A percentile compares a stretch with the other conserved stretches of the same genome.
These are phyloP conservation scores for Perkinsus chesapeaki DNA, from an alignment of 169 alveolate genomes.

Conservation along the genomic window DNA sequence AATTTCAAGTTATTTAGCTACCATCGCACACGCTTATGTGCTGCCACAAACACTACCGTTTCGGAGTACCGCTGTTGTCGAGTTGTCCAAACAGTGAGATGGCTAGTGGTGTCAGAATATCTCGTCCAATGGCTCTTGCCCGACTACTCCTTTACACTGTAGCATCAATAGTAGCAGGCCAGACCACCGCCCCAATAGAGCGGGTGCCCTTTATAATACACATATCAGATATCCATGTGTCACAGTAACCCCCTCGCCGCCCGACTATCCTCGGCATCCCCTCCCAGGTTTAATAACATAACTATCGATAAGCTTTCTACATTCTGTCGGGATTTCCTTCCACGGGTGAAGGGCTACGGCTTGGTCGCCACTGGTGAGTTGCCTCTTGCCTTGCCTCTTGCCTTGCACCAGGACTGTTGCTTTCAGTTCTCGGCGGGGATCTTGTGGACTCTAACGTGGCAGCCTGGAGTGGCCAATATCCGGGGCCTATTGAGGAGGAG, in stretches of 20 bases:
- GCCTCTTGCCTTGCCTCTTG: not conserved
- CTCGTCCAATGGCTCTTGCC: no score
- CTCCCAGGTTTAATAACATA: not conserved
- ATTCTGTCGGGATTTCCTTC: not conserved
- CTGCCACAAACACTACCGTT: no score
- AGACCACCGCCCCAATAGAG: no score
- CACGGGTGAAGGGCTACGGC: not conserved
- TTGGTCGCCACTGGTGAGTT: not conserved
- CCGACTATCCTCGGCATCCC: not conserved
- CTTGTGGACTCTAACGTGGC: not conserved
- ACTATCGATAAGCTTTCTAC: not conserved
- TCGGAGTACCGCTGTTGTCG: no score
- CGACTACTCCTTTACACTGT: no score
- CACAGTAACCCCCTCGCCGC: not conserved
- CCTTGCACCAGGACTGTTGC: not conserved
- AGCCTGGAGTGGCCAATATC: not conserved
- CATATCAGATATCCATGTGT: not conserved
- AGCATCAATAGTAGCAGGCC: not conserved
- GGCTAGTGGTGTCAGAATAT: no score
- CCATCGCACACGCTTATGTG: no score
- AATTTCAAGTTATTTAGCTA: no score
- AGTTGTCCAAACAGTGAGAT: no score
- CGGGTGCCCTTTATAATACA: not conserved
- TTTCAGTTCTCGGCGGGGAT: not conserved
- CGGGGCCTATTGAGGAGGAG: not conserved